These are phyloP conservation scores for Rhodotorula sp. DNA, from an alignment of 1,284 basidiomycete genomes.

Conservation along the genomic window DNA sequence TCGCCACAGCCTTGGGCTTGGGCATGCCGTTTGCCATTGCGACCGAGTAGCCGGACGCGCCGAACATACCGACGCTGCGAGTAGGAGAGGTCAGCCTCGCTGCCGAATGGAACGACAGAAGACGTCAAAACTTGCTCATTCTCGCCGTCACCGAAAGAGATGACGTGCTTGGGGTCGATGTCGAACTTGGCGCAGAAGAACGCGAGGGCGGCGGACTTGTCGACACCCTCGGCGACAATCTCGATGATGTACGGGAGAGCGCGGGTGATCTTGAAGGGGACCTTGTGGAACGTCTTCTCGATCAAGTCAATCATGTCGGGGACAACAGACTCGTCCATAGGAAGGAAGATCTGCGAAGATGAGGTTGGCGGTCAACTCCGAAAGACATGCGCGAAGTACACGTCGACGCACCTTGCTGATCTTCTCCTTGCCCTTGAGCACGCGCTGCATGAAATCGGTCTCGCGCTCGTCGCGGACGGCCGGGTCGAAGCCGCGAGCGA, in stretches of 20 bases:
- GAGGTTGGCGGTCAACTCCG: not conserved
- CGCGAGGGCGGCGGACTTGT: constrained; percentile 41
- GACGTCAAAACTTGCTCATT: constrained; percentile 27
- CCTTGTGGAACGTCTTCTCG: constrained; percentile 34
- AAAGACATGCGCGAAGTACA: not conserved
- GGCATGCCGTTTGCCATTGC: constrained; percentile 41
- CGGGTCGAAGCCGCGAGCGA: constrained; percentile 41
- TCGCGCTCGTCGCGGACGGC: constrained; percentile 37
- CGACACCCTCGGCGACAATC: constrained; percentile 39
- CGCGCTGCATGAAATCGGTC: constrained; percentile 38
- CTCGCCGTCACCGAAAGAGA: constrained; percentile 42
- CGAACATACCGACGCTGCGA: constrained; percentile 36
- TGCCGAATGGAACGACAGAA: not conserved
- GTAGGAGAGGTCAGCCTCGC: not conserved
- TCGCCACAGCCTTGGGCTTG: constrained; percentile 32
- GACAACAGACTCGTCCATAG: constrained; percentile 41
- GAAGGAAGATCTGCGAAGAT: constrained; percentile 33
- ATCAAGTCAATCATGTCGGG: constrained; percentile 39
- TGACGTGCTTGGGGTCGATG: constrained; percentile 37
- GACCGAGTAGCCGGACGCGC: constrained; percentile 36
- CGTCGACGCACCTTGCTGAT: constrained; percentile 33
- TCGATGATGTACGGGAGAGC: constrained; percentile 43
- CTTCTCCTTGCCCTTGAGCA: constrained; percentile 31
- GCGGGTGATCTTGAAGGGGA: constrained; percentile 41
- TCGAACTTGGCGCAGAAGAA: constrained; percentile 41